Base-by-base conservation (phyloP, 257 asterid genomes). In the Solanum chilense region DNA sequence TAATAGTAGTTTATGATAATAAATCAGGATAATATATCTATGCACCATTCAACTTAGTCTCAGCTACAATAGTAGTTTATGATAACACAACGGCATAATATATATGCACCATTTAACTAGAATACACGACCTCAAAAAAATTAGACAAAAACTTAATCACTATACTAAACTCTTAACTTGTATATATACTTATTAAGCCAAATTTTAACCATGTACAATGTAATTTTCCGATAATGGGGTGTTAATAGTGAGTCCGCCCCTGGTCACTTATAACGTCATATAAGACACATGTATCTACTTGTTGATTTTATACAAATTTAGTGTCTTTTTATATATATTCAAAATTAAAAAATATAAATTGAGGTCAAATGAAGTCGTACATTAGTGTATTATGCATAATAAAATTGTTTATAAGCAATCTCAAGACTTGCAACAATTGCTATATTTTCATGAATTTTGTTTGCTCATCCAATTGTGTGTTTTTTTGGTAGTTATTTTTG, bases 331-430 rank as follows among this genome's bases (percentile, higher is more conserved):
- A 56, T 56, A 3, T 12, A 56, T 56, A 3, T 56, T 56, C 0
- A 18, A 56, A 56, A 4, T 56, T 56, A 7, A 18, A 56, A 0
- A 1, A 56, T 56, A 56, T 56, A 56, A 18, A 56, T 7, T 52
- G 2, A 18, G 11, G 11, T 52, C n/a, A 52, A 18, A 52, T 16
- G 18, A 52, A 52, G 0, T 0, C 0, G 11, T 52, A 18, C 11
- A 52, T 52, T 52, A 16, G 4, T 45, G 52, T 45, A 45, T 1
- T 12, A 45, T 45, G 62, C 9, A 1, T 52, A 33, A 37, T n/a
- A 35, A 7, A 71, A 71, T 4, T 71, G 7, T 3, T 71, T 33
- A 16, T 8, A 71, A 71, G 45, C 44, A 7, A 33, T 33, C 13
- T 16, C 44, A 68, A 68, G 75, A 68, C 39, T 68, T 13, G 41